A percentile compares a stretch with the other conserved stretches of the same genome.
Evolutionary conservation across 2,329 filamentous ascomycete species (phyloP).

Genomic region (Cordyceps farinosa): DNA sequence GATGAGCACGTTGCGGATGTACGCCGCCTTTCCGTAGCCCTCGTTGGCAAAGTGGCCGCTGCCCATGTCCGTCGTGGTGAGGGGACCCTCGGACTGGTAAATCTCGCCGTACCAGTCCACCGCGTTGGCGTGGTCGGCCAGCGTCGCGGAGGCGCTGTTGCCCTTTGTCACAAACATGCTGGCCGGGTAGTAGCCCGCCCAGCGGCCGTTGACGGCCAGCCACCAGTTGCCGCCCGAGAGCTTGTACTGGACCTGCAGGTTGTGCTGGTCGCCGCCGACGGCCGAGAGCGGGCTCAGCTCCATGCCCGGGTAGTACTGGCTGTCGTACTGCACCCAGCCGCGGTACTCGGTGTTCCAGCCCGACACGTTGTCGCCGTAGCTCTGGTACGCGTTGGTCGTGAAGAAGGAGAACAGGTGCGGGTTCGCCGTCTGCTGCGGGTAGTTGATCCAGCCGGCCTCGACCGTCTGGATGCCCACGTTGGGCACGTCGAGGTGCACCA

Average conservation of each 20-base stretch:
- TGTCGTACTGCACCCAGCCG: conserved; percentile 18
- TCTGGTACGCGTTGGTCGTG: conserved; percentile 17
- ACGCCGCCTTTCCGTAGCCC: conserved; percentile 17
- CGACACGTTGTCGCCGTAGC: conserved; percentile 13
- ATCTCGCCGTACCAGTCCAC: conserved; percentile 20
- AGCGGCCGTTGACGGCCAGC: conserved; percentile 16
- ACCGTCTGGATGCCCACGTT: conserved; percentile 17
- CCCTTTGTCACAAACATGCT: conserved; percentile 13
- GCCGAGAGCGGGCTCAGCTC: conserved; percentile 12
- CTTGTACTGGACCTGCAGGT: conserved; percentile 14
- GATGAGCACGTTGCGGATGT: conserved; percentile 16
- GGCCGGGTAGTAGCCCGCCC: conserved; percentile 18
- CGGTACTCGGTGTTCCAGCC: conserved; percentile 20
- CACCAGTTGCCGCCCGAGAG: conserved; percentile 17
- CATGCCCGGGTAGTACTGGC: conserved; percentile 19
- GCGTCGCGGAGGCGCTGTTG: conserved; percentile 6
- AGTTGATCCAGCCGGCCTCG: conserved; percentile 20
- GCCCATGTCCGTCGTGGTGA: conserved; percentile 20
- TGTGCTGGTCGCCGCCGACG: conserved; percentile 11
- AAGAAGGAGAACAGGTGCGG: conserved; percentile 19
- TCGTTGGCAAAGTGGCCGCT: conserved; percentile 16
- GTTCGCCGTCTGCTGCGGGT: conserved; percentile 2
- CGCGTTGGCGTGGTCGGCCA: conserved; percentile 12
- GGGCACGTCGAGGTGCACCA: conserved; percentile 6
- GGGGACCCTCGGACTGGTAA: conserved; percentile 13